phyloP scores from a whole-genome alignment of 176 grass and related monocot genomes.

The Avena insularis region DNA sequence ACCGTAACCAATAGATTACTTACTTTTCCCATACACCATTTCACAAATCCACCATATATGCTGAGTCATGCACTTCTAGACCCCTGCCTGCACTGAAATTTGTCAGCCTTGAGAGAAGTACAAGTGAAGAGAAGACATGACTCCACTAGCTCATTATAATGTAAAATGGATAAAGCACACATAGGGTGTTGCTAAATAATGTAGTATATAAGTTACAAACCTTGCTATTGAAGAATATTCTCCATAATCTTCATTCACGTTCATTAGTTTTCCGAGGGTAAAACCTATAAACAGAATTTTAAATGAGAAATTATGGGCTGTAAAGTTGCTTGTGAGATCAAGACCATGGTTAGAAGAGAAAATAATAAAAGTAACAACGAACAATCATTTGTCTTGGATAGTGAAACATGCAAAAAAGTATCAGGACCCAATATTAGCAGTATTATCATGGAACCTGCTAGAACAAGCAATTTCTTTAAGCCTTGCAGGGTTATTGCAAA shows the following conservation, averaged over 20 bases:
- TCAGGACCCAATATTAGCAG: too few species aligned
- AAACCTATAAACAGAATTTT: constrained; percentile 62
- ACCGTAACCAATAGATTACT: constrained; percentile 20
- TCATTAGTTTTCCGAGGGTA: constrained; percentile 91
- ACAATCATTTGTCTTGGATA: too few species aligned
- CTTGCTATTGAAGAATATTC: constrained; percentile 88
- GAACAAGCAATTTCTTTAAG: neutral
- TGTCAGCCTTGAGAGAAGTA: constrained; percentile 18
- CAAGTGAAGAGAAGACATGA: constrained; percentile 16
- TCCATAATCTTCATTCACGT: constrained; percentile 83
- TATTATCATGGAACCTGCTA: too few species aligned
- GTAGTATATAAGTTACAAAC: constrained; percentile 38
- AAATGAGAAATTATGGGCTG: neutral
- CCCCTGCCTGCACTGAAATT: constrained; percentile 71
- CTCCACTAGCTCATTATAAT: neutral
- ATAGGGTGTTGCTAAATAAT: neutral
- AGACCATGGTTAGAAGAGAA: neutral
- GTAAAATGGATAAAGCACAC: neutral
- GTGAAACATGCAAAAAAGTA: too few species aligned
- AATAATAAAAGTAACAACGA: neutral
- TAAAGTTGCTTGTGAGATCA: neutral
- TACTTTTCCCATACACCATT: constrained; percentile 97
- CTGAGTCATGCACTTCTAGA: constrained; percentile 94
- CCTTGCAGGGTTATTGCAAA: neutral
- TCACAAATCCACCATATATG: constrained; percentile 96